Percentiles rank a stretch among this genome's conserved stretches.
phyloP scores from a whole-genome alignment of 192 early-diverging fungal species.

The Dissophora ornata region DNA sequence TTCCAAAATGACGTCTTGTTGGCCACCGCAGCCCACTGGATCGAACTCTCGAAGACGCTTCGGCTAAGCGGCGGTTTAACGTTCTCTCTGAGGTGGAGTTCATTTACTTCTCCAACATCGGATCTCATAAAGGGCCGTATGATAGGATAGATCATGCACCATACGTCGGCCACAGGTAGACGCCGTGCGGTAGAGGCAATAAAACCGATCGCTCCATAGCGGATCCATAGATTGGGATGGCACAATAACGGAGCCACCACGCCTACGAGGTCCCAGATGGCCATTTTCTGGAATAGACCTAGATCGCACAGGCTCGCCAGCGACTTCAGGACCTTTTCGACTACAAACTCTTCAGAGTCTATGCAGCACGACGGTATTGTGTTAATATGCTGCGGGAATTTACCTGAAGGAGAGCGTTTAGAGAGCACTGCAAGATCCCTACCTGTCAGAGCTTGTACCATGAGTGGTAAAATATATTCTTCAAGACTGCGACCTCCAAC shows the following conservation, averaged over 20 bases:
- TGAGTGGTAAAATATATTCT: slow-evolving; percentile 93
- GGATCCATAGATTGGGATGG: slow-evolving; percentile 87
- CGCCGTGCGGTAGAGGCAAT: slow-evolving; percentile 70
- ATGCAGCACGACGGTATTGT: no score
- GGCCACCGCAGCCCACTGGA: slow-evolving; percentile 67
- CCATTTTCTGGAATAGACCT: slow-evolving; percentile 80
- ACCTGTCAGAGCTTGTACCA: slow-evolving; percentile 86
- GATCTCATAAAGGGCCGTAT: slow-evolving; percentile 74
- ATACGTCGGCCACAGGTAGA: slow-evolving; percentile 75
- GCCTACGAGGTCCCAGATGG: slow-evolving; percentile 78
- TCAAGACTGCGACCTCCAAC: slow-evolving; percentile 88
- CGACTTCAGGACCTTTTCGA: slow-evolving; percentile 87
- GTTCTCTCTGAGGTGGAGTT: slow-evolving; percentile 69
- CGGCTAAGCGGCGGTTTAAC: slow-evolving; percentile 73
- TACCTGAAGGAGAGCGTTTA: no score
- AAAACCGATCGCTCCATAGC: slow-evolving; percentile 79
- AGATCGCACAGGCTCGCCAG: slow-evolving; percentile 82
- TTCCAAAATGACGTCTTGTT: slow-evolving; percentile 65
- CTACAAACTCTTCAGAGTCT: slow-evolving; percentile 94
- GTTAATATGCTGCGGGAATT: no score
- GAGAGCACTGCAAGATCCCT: no score
- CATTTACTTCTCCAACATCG: slow-evolving; percentile 74
- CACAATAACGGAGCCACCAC: slow-evolving; percentile 77
- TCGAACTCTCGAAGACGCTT: slow-evolving; percentile 37
- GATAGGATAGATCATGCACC: slow-evolving; percentile 82